Conservation (phyloP, 2,329 filamentous ascomycete genomes). For the Calonectria pseudoturangicola region DNA sequence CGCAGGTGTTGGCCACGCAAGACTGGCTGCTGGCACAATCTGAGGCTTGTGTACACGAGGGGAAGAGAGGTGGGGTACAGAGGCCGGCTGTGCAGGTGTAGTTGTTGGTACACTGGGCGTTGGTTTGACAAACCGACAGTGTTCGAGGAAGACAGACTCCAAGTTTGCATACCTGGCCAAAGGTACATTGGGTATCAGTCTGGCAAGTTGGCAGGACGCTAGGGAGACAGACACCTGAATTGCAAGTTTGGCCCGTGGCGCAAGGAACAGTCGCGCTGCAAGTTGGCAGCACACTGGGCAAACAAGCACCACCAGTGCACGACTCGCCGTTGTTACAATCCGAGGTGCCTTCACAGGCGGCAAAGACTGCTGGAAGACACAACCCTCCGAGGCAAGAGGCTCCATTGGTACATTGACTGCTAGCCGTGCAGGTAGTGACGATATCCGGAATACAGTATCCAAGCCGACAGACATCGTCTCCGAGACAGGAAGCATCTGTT, state of each 20-base stretch:
- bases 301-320: slow-evolving; percentile 24
- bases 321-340: slow-evolving; percentile 36
- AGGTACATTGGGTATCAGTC: slow-evolving; percentile 22
- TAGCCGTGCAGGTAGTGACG: slow-evolving; percentile 10
- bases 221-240: slow-evolving; percentile 22
- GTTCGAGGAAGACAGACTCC: slow-evolving; percentile 28
- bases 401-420: slow-evolving; percentile 1
- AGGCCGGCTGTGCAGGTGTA: slow-evolving; percentile 11
- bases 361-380: slow-evolving; percentile 25
- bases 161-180: slow-evolving; percentile 18
- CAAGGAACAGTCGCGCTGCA: slow-evolving; percentile 9
- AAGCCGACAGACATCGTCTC: slow-evolving; percentile 30
- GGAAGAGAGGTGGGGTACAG: slow-evolving; percentile 21
- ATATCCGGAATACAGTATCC: slow-evolving; percentile 32
- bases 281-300: slow-evolving; percentile 14
- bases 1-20: slow-evolving; percentile 24
- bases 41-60: background rate
- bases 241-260: slow-evolving; percentile 20
- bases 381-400: slow-evolving; percentile 26
- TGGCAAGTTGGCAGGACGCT: slow-evolving; percentile 11
- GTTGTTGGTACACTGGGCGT: slow-evolving; percentile 1
- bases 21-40: slow-evolving; percentile 19
- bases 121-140: background rate
- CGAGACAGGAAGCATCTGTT: slow-evolving; percentile 26
- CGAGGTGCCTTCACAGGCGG: background rate